These are phyloP conservation scores for Pyrus hybrid DNA, from an alignment of 331 rosid genomes.

Conservation along the genomic window DNA sequence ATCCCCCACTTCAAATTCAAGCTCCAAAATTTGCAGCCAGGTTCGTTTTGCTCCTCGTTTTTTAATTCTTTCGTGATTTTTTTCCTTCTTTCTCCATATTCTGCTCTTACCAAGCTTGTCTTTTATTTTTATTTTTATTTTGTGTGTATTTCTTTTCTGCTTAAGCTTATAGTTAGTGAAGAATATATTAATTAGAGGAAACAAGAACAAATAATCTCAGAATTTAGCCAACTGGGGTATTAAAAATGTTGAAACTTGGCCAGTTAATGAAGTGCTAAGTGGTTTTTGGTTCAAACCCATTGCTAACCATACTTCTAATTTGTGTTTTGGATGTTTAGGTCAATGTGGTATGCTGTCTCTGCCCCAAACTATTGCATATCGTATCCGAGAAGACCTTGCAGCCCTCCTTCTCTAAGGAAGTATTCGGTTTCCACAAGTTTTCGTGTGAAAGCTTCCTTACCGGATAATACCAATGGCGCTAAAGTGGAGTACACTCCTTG, in stretches of 20 bases:
- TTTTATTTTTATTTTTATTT: not conserved
- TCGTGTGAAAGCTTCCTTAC: constrained; percentile 43
- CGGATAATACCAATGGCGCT: constrained; percentile 27
- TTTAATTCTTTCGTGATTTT: not conserved
- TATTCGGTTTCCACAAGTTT: constrained; percentile 23
- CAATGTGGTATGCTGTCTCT: constrained; percentile 59
- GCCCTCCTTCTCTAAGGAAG: constrained; percentile 14
- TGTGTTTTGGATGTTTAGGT: constrained; percentile 14
- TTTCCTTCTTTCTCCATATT: not conserved
- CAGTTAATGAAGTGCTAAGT: not conserved
- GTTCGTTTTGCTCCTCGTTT: not conserved
- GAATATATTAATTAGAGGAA: not conserved
- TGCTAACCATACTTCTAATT: not conserved
- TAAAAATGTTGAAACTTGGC: not conserved
- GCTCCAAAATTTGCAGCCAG: not conserved
- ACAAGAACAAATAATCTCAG: not conserved
- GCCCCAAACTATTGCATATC: constrained; percentile 34
- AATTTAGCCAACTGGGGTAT: not conserved
- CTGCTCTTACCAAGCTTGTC: not conserved
- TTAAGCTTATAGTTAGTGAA: not conserved
- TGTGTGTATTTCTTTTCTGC: not conserved
- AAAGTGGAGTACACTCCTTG: constrained; percentile 92
- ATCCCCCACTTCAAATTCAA: not conserved
- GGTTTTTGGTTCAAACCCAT: not conserved
- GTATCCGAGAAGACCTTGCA: constrained; percentile 25